Conservation (phyloP, 495 filamentous ascomycete species). For the Hypoxylon crocopeplum region DNA sequence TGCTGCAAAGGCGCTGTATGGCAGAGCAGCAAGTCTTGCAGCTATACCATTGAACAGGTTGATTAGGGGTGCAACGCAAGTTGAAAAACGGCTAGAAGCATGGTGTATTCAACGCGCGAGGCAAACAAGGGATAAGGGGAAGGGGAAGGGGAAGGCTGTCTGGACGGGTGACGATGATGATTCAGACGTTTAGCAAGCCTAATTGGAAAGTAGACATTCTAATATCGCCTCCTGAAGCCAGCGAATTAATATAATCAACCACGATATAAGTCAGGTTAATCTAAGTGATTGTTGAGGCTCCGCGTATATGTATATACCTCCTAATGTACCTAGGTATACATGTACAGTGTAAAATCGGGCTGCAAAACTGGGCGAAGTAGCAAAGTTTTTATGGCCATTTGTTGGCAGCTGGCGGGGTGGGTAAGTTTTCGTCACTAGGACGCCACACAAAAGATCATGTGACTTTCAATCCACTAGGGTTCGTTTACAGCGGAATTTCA, state of each 20-base stretch:
- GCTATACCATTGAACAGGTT: slow-evolving; percentile 44
- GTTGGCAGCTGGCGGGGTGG: too few relatives aligned
- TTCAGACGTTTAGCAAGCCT: slow-evolving; percentile 5
- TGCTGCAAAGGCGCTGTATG: slow-evolving; percentile 60
- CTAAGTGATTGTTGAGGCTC: too few relatives aligned
- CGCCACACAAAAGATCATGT: slow-evolving; percentile 13
- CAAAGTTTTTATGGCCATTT: too few relatives aligned
- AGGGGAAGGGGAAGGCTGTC: slow-evolving; percentile 42
- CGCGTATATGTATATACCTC: too few relatives aligned
- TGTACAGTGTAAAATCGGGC: too few relatives aligned
- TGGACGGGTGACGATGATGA: slow-evolving; percentile 35
- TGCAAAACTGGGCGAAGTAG: too few relatives aligned
- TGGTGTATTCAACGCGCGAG: slow-evolving; percentile 54
- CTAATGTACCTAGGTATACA: too few relatives aligned
- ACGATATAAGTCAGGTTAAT: too few relatives aligned
- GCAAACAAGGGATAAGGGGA: slow-evolving; percentile 41
- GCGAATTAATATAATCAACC: neutral
- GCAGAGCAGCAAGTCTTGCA: slow-evolving; percentile 56
- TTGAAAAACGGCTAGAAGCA: slow-evolving; percentile 60
- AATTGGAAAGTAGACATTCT: neutral
- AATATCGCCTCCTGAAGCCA: neutral
- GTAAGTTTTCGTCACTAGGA: neutral
- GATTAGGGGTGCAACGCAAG: slow-evolving; percentile 53
- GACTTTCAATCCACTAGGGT: slow-evolving; percentile 35
- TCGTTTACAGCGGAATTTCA: slow-evolving; percentile 31